Conservation (phyloP, 495 filamentous ascomycete species). For the Penicillium angulare region DNA sequence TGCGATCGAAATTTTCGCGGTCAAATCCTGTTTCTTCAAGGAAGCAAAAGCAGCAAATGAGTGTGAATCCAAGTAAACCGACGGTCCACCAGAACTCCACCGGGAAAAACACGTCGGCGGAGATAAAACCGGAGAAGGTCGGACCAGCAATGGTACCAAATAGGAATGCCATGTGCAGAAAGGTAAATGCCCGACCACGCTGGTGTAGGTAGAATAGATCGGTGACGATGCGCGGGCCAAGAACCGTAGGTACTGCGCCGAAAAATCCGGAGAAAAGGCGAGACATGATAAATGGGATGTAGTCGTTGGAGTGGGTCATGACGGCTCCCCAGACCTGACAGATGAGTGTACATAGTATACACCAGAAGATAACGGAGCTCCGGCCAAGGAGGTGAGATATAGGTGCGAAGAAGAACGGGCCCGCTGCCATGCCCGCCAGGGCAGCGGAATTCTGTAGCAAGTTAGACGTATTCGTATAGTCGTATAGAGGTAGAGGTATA, state of each 20-base stretch:
- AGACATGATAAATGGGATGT: conserved; percentile 44
- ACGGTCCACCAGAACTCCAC: conserved; percentile 54
- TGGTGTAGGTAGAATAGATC: conserved; percentile 50
- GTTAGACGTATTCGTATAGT: conserved; percentile 4
- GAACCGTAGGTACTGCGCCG: conserved; percentile 35
- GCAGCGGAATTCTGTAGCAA: conserved; percentile 35
- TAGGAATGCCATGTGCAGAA: conserved; percentile 38
- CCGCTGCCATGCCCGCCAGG: conserved; percentile 39
- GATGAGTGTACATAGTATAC: conserved; percentile 29
- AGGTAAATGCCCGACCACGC: conserved; percentile 43
- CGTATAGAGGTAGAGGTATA: neutral
- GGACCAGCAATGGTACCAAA: conserved; percentile 43
- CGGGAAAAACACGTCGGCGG: conserved; percentile 37
- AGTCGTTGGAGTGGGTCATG: conserved; percentile 42
- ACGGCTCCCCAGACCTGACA: conserved; percentile 41
- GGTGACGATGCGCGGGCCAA: conserved; percentile 40
- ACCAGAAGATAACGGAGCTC: conserved; percentile 46
- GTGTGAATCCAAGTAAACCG: conserved; percentile 35
- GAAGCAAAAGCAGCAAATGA: conserved; percentile 43
- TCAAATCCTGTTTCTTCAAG: conserved; percentile 46
- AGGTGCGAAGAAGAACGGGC: conserved; percentile 44
- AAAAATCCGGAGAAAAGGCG: conserved; percentile 43
- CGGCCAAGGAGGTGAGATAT: conserved; percentile 38
- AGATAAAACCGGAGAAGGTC: conserved; percentile 48
- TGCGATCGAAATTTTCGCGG: conserved; percentile 14